Conservation (phyloP, 176 grass and related monocot genomes). For the Leersia perrieri region DNA sequence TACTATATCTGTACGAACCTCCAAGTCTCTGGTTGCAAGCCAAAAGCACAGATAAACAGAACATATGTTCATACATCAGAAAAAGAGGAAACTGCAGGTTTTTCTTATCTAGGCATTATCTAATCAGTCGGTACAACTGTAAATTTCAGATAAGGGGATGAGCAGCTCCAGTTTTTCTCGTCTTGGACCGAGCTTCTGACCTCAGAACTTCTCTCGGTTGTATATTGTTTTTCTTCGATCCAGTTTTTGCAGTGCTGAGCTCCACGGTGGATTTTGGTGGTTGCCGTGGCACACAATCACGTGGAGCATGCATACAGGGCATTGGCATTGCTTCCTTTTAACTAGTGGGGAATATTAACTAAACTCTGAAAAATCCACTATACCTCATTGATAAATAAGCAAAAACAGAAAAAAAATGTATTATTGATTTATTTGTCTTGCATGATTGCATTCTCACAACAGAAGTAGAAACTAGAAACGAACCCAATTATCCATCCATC, state of each 20-base stretch:
- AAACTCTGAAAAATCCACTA: too few relatives aligned
- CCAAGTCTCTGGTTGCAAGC: neutral
- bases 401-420: neutral
- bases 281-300: too few relatives aligned
- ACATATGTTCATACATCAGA: neutral
- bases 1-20: conserved; percentile 9
- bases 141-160: conserved; percentile 28
- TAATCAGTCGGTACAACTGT: conserved; percentile 25
- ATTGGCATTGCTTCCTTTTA: too few relatives aligned
- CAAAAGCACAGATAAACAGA: neutral
- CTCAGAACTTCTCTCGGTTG: too few relatives aligned
- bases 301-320: too few relatives aligned
- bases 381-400: too few relatives aligned
- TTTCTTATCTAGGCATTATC: neutral
- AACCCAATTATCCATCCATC: neutral
- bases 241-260: too few relatives aligned
- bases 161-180: neutral
- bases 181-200: neutral
- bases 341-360: too few relatives aligned
- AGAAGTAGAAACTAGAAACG: neutral
- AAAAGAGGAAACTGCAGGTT: neutral
- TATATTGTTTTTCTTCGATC: too few relatives aligned
- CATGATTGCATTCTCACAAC: neutral
- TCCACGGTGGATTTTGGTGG: too few relatives aligned
- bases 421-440: neutral